These are phyloP conservation scores for Lophium mytilinum DNA, from an alignment of 495 filamentous ascomycete species.

Conservation along the genomic window DNA sequence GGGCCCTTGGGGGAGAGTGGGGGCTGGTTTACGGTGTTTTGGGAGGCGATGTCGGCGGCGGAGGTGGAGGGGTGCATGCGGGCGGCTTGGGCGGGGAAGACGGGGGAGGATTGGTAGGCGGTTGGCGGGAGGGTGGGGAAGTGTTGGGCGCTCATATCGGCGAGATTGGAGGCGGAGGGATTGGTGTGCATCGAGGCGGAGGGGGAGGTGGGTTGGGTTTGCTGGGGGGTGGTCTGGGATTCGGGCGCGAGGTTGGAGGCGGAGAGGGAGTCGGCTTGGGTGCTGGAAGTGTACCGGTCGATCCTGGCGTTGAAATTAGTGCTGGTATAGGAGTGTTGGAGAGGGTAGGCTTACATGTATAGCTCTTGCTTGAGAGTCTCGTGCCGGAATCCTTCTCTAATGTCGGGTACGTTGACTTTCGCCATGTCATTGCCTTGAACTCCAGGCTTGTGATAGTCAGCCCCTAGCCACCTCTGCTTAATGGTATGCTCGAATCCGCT, in stretches of 20 bases:
- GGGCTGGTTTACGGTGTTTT: not conserved
- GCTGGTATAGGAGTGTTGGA: not conserved
- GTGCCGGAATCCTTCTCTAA: slow-evolving; percentile 80
- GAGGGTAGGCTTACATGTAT: slow-evolving; percentile 51
- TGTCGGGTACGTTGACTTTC: slow-evolving; percentile 92
- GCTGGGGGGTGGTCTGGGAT: slow-evolving; percentile 8
- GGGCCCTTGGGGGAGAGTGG: slow-evolving; percentile 5
- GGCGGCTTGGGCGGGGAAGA: slow-evolving; percentile 19
- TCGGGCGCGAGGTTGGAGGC: slow-evolving; percentile 10
- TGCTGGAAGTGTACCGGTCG: slow-evolving; percentile 27
- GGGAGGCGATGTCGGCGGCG: not conserved
- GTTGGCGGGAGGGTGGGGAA: slow-evolving; percentile 15
- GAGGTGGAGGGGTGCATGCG: slow-evolving; percentile 11
- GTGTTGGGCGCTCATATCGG: slow-evolving; percentile 3
- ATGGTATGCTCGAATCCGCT: slow-evolving; percentile 85
- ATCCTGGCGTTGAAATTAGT: slow-evolving; percentile 18
- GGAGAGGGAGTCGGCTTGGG: slow-evolving; percentile 7
- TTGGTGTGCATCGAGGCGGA: slow-evolving; percentile 24
- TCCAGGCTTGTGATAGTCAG: slow-evolving; percentile 62
- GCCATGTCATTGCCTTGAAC: slow-evolving; percentile 78
- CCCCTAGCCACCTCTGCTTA: slow-evolving; percentile 85
- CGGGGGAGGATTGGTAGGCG: slow-evolving; percentile 5
- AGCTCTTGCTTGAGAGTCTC: slow-evolving; percentile 75
- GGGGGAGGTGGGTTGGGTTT: slow-evolving; percentile 24
- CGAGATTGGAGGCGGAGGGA: slow-evolving; percentile 15